Evolutionary conservation across 2,329 filamentous ascomycete species (phyloP).

Genomic region (Beauveria sp.): DNA sequence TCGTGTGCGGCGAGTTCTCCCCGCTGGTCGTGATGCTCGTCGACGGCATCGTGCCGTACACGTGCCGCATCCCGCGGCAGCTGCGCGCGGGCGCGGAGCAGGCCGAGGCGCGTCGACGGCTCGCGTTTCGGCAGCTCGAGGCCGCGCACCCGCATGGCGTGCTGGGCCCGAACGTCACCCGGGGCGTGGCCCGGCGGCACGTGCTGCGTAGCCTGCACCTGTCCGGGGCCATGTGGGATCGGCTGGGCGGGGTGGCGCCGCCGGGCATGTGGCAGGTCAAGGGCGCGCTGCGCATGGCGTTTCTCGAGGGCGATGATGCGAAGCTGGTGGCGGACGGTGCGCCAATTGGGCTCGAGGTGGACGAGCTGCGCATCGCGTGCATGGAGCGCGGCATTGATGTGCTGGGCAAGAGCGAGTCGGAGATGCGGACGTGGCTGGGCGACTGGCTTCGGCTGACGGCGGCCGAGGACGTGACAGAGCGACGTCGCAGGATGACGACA

Average conservation of each 20-base stretch:
- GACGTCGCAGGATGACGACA: conserved; percentile 30
- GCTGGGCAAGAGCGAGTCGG: conserved; percentile 47
- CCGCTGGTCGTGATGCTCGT: conserved; percentile 69
- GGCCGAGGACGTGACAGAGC: conserved; percentile 28
- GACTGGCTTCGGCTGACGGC: conserved; percentile 42
- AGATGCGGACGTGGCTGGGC: conserved; percentile 39
- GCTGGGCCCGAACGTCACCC: conserved; percentile 24
- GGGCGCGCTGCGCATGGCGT: conserved; percentile 48
- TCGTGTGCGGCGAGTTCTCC: conserved; percentile 80
- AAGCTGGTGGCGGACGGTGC: conserved; percentile 60
- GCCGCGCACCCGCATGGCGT: conserved; percentile 27
- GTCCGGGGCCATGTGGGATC: conserved; percentile 42
- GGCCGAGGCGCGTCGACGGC: conserved; percentile 43
- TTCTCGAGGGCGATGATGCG: conserved; percentile 62
- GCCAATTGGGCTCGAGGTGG: conserved; percentile 41
- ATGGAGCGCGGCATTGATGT: conserved; percentile 60
- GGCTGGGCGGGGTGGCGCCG: conserved; percentile 36
- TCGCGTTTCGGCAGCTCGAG: conserved; percentile 39
- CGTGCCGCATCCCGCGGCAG: conserved; percentile 77
- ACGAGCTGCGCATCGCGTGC: conserved; percentile 64
- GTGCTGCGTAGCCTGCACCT: conserved; percentile 37
- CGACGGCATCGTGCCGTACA: conserved; percentile 63
- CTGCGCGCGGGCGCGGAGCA: conserved; percentile 48
- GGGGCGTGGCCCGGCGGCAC: conserved; percentile 26
- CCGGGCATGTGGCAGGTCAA: conserved; percentile 44